These are phyloP conservation scores for Pythium myriotylum DNA, from an alignment of 352 stramenopile species.

Conservation along the genomic window DNA sequence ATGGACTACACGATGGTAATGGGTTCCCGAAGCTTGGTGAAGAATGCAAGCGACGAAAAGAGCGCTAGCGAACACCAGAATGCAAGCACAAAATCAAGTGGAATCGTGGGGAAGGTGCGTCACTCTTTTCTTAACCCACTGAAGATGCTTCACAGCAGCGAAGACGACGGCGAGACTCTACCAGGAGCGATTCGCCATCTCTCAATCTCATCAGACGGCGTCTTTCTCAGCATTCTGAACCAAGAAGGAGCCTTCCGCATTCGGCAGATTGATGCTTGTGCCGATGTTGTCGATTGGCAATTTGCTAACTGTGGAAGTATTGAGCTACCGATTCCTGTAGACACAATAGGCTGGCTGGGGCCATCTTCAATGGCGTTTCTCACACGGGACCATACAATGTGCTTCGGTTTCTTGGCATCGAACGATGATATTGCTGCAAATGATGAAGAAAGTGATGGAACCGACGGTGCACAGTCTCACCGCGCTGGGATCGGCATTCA, in stretches of 20 bases:
- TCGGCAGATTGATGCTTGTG: constrained; percentile 65
- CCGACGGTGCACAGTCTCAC: neutral
- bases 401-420: constrained; percentile 8
- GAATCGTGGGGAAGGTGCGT: constrained; percentile 17
- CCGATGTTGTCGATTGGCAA: constrained; percentile 62
- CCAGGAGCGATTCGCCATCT: constrained; percentile 25
- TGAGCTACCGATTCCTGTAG: neutral
- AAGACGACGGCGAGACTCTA: constrained; percentile 14
- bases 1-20: constrained; percentile 74
- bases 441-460: neutral
- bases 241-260: constrained; percentile 44
- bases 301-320: constrained; percentile 15
- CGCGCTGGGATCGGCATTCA: too few species aligned
- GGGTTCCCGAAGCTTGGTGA: constrained; percentile 6
- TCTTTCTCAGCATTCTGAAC: constrained; percentile 63
- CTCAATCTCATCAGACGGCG: constrained; percentile 46
- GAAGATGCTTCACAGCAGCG: constrained; percentile 19
- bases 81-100: neutral
- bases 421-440: neutral
- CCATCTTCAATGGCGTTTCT: constrained; percentile 14
- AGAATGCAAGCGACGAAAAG: neutral
- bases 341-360: constrained; percentile 21
- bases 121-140: constrained; percentile 28
- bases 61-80: neutral
- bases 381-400: neutral